These are phyloP conservation scores for Trametes punicea DNA, from an alignment of 768 basidiomycete genomes.

Conservation along the genomic window DNA sequence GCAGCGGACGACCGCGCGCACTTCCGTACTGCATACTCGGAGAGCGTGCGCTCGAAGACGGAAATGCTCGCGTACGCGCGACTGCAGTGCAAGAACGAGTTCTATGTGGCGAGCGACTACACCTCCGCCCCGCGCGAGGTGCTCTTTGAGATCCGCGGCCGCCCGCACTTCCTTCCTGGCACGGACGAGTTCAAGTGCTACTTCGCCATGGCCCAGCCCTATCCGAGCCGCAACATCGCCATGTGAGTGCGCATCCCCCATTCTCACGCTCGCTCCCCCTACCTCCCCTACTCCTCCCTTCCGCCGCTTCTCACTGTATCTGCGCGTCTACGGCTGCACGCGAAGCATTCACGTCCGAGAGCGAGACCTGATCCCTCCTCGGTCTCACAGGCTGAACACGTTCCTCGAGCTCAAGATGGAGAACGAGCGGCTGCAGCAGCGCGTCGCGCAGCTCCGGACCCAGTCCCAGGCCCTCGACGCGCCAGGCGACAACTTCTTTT, in stretches of 20 bases:
- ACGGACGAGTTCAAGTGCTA: slow-evolving; percentile 53
- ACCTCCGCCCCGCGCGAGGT: slow-evolving; percentile 37
- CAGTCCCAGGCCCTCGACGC: slow-evolving; percentile 17
- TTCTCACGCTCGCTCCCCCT: neutral
- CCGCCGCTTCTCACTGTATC: neutral
- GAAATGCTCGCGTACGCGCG: slow-evolving; percentile 61
- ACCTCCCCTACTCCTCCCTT: neutral
- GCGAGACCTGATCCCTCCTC: neutral
- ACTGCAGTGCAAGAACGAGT: slow-evolving; percentile 47
- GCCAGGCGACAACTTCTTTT: slow-evolving; percentile 4
- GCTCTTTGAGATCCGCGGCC: slow-evolving; percentile 70
- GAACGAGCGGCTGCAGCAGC: slow-evolving; percentile 74
- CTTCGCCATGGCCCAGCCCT: slow-evolving; percentile 74
- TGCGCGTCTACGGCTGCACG: no score
- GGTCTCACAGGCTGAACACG: slow-evolving; percentile 56
- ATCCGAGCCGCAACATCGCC: slow-evolving; percentile 68
- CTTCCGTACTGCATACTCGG: slow-evolving; percentile 48
- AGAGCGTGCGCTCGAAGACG: slow-evolving; percentile 45
- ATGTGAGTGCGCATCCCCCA: slow-evolving; percentile 43
- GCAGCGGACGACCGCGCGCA: slow-evolving; percentile 54
- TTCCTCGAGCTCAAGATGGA: slow-evolving; percentile 84
- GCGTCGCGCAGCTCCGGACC: slow-evolving; percentile 44
- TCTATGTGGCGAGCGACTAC: slow-evolving; percentile 26
- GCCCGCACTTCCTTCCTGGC: slow-evolving; percentile 46
- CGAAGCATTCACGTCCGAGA: no score